A percentile compares a stretch with the other conserved stretches of the same genome.
Conservation (phyloP, 2,329 filamentous ascomycete genomes). For the Fusarium metavorans region DNA sequence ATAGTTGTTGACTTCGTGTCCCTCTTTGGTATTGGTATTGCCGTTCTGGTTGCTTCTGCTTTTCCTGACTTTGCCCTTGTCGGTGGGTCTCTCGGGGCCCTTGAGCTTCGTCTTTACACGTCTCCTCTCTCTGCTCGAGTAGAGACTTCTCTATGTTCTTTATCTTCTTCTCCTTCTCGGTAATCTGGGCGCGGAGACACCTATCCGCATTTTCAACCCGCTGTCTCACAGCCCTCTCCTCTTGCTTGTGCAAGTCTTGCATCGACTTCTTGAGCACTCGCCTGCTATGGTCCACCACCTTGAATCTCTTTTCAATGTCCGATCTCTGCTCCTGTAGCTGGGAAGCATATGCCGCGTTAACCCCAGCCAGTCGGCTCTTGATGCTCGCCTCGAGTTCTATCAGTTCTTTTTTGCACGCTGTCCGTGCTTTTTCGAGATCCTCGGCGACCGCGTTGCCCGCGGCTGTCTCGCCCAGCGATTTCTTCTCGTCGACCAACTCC, state of each 20-base stretch:
- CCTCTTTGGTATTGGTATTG: background rate
- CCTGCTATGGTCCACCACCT: background rate
- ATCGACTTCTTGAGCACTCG: background rate
- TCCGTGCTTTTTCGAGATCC: background rate
- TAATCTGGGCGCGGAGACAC: background rate
- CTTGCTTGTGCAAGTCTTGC: conserved; percentile 5
- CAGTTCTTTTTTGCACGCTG: background rate
- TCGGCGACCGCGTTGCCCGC: background rate
- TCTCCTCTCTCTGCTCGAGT: background rate
- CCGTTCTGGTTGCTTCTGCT: background rate
- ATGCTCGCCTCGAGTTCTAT: background rate
- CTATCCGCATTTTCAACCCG: background rate
- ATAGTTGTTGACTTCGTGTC: background rate
- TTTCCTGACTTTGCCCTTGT: background rate
- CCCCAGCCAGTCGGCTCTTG: background rate
- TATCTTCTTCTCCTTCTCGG: background rate
- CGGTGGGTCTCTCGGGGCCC: background rate
- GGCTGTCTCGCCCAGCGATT: background rate
- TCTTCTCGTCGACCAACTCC: conserved; percentile 2
- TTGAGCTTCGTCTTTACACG: background rate
- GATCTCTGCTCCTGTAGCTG: background rate
- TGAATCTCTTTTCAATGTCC: background rate
- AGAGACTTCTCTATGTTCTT: background rate
- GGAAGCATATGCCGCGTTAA: background rate
- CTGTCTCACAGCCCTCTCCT: background rate